Evolutionary conservation across 805 yeast species (phyloP).

Genomic region (Lipomyces yamadae): DNA sequence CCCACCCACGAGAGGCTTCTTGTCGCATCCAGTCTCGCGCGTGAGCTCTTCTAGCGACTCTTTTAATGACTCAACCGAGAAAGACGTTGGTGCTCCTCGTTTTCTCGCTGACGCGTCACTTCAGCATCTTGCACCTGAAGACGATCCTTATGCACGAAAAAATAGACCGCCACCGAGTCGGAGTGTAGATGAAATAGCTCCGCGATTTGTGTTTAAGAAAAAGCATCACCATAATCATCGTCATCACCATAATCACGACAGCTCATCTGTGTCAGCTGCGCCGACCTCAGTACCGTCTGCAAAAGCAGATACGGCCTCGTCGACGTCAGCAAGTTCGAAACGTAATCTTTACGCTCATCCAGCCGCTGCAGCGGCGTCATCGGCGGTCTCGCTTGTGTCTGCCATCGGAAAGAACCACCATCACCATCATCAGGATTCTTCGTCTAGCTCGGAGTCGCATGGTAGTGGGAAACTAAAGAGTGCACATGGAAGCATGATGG

Average conservation of each 20-base stretch:
- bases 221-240: constrained; percentile 29
- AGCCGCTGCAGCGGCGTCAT: constrained; percentile 31
- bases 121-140: constrained; percentile 35
- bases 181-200: constrained; percentile 43
- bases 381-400: constrained; percentile 36
- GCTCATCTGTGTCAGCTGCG: constrained; percentile 26
- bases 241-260: constrained; percentile 19
- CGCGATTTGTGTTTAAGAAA: constrained; percentile 46
- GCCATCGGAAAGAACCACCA: constrained; percentile 36
- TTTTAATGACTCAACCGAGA: not conserved
- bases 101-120: not conserved
- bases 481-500: constrained; percentile 44
- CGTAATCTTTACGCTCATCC: constrained; percentile 24
- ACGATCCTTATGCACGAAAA: constrained; percentile 46
- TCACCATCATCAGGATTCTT: constrained; percentile 27
- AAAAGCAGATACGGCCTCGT: not conserved
- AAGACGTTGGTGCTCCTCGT: not conserved
- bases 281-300: constrained; percentile 11
- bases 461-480: constrained; percentile 30
- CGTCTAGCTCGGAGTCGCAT: constrained; percentile 23
- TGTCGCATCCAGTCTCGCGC: constrained; percentile 34
- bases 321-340: constrained; percentile 5
- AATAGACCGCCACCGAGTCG: constrained; percentile 39
- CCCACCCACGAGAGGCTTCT: constrained; percentile 13
- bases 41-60: constrained; percentile 16